Percentiles rank a stretch among this genome's conserved stretches.
These are phyloP conservation scores for Primulina eburnea DNA, from an alignment of 257 asterid genomes.

Conservation along the genomic window DNA sequence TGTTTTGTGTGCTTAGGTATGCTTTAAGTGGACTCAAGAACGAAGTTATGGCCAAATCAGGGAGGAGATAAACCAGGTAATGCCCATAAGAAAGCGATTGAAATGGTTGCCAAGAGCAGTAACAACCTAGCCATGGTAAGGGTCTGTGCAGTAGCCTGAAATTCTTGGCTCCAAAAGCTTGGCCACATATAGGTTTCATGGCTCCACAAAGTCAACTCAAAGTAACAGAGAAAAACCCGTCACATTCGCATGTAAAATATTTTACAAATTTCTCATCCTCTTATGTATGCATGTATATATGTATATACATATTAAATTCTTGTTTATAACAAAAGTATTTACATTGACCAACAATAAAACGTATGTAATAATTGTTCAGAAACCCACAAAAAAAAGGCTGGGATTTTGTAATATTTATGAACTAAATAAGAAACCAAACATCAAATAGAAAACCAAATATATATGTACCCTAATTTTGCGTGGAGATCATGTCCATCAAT, in stretches of 20 bases:
- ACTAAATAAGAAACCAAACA: background rate
- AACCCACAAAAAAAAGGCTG: constrained; percentile 1
- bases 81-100: constrained; percentile 58
- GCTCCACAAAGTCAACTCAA: constrained; percentile 76
- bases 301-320: background rate
- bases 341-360: background rate
- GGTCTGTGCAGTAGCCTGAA: constrained; percentile 73
- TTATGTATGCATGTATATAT: no score
- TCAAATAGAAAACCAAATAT: background rate
- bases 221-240: constrained; percentile 71
- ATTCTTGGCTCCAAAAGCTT: constrained; percentile 81
- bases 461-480: background rate
- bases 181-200: constrained; percentile 96
- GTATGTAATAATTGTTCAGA: background rate
- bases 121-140: constrained; percentile 55
- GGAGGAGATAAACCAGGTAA: constrained; percentile 59
- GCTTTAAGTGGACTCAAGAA: constrained; percentile 67
- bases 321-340: background rate
- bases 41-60: constrained; percentile 58
- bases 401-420: background rate
- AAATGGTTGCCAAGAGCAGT: constrained; percentile 43
- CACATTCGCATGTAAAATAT: constrained; percentile 40
- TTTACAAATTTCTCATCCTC: background rate
- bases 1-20: constrained; percentile 63
- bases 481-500: constrained; percentile 25